phyloP scores from a whole-genome alignment of 768 basidiomycete genomes.

The Trametes maxima region DNA sequence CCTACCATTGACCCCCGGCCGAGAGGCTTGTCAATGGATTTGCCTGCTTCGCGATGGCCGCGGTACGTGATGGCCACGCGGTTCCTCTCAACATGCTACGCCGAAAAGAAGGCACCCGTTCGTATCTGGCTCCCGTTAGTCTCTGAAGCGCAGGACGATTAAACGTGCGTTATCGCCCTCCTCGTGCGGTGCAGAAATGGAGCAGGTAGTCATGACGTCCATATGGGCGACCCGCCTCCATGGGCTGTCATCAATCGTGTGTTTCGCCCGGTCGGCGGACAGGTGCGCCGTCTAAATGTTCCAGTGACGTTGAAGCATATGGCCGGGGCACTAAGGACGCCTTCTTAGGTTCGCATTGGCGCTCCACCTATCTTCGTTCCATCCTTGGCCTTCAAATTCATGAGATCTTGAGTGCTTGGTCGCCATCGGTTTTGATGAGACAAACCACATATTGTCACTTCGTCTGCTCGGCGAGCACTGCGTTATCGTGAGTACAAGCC shows the following conservation, averaged over 20 bases:
- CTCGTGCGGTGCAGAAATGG: neutral
- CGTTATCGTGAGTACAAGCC: too few relatives aligned
- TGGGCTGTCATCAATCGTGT: neutral
- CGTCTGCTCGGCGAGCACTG: too few relatives aligned
- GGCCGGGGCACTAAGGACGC: conserved; percentile 1
- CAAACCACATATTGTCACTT: too few relatives aligned
- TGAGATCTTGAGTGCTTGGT: too few relatives aligned
- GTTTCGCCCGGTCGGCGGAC: neutral
- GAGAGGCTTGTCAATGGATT: too few relatives aligned
- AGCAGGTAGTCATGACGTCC: neutral
- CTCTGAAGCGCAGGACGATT: neutral
- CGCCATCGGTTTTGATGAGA: too few relatives aligned
- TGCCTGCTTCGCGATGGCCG: too few relatives aligned
- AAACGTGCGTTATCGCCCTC: conserved; percentile 15
- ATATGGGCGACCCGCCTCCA: conserved; percentile 4
- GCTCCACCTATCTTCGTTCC: neutral
- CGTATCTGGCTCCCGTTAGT: neutral
- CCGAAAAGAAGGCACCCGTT: neutral
- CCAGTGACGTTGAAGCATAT: neutral
- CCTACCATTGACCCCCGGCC: too few relatives aligned
- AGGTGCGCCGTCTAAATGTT: neutral
- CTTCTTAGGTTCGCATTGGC: neutral
- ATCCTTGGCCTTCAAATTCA: neutral
- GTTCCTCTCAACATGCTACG: too few relatives aligned
- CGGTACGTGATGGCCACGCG: too few relatives aligned